phyloP scores from a whole-genome alignment of 2,329 filamentous ascomycete species.

The Epichloe hybrida region DNA sequence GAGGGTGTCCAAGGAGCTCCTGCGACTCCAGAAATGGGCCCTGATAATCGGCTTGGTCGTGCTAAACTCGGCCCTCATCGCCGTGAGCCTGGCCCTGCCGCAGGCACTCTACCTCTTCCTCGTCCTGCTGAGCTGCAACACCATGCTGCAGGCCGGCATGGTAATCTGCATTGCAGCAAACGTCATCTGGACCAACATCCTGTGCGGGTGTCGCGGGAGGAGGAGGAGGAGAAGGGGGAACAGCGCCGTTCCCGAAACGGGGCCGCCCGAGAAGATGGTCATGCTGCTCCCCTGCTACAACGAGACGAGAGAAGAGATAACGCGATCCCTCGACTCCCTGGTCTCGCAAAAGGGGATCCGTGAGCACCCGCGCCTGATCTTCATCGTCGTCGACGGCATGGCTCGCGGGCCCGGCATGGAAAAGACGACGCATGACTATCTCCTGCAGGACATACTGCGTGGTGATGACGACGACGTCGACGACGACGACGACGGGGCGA shows the following conservation, averaged over 20 bases:
- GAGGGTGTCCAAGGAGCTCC: slow-evolving; percentile 22
- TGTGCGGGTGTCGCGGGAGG: slow-evolving; percentile 14
- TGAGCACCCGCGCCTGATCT: slow-evolving; percentile 27
- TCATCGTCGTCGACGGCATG: slow-evolving; percentile 35
- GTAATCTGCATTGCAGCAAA: slow-evolving; percentile 23
- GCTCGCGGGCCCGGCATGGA: slow-evolving; percentile 32
- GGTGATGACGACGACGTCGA: slow-evolving; percentile 13
- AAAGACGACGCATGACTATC: slow-evolving; percentile 33
- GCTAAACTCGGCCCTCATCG: slow-evolving; percentile 24
- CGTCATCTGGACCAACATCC: slow-evolving; percentile 16
- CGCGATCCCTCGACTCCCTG: slow-evolving; percentile 31
- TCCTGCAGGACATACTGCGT: slow-evolving; percentile 30
- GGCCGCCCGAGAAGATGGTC: slow-evolving; percentile 28
- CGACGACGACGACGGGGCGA: slow-evolving; percentile 17
- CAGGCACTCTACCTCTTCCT: slow-evolving; percentile 31
- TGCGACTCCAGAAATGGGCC: slow-evolving; percentile 25
- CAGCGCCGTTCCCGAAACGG: slow-evolving; percentile 2
- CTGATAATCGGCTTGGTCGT: slow-evolving; percentile 21
- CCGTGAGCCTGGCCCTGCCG: slow-evolving; percentile 22
- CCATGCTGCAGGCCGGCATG: slow-evolving; percentile 28
- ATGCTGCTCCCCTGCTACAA: slow-evolving; percentile 36
- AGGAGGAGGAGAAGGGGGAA: too few species aligned
- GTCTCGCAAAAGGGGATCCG: slow-evolving; percentile 29
- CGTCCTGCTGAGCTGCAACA: slow-evolving; percentile 31
- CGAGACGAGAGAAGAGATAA: slow-evolving; percentile 30